These are phyloP conservation scores for Pachysolen tannophilus DNA, from an alignment of 805 yeast species.

Conservation along the genomic window DNA sequence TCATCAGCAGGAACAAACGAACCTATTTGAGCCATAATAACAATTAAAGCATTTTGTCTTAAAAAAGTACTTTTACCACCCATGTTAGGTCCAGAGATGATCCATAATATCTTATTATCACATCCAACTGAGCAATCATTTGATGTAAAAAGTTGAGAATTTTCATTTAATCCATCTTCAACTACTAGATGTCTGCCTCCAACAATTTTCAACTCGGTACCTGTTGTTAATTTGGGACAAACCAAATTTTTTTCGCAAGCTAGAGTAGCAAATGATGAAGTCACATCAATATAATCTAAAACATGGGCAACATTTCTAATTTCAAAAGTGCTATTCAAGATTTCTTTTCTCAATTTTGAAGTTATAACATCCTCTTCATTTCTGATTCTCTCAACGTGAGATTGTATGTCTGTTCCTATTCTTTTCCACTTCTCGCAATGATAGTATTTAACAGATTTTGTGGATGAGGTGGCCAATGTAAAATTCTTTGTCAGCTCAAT, in stretches of 20 bases:
- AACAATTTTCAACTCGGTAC: slow-evolving; percentile 37
- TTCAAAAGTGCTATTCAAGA: slow-evolving; percentile 33
- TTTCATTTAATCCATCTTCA: slow-evolving; percentile 55
- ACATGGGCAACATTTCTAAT: slow-evolving; percentile 43
- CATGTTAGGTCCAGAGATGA: slow-evolving; percentile 89
- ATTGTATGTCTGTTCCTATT: slow-evolving; percentile 41
- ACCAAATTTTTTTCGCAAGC: slow-evolving; percentile 62
- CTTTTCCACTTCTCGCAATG: slow-evolving; percentile 41
- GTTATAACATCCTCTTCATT: slow-evolving; percentile 49
- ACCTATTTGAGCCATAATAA: slow-evolving; percentile 68
- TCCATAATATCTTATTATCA: slow-evolving; percentile 30
- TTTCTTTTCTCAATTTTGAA: slow-evolving; percentile 34
- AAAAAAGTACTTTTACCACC: slow-evolving; percentile 78
- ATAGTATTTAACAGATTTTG: slow-evolving; percentile 21
- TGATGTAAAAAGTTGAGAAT: slow-evolving; percentile 40
- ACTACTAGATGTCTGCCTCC: slow-evolving; percentile 85
- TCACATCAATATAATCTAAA: slow-evolving; percentile 64
- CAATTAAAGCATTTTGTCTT: slow-evolving; percentile 63
- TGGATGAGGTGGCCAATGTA: not conserved
- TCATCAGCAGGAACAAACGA: slow-evolving; percentile 59
- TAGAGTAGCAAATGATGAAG: slow-evolving; percentile 62
- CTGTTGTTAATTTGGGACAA: slow-evolving; percentile 53
- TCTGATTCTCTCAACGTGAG: slow-evolving; percentile 37
- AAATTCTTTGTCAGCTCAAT: not conserved
- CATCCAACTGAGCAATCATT: slow-evolving; percentile 29